Conservation (phyloP, 441 rosid genomes). For the Jatropha multifida region DNA sequence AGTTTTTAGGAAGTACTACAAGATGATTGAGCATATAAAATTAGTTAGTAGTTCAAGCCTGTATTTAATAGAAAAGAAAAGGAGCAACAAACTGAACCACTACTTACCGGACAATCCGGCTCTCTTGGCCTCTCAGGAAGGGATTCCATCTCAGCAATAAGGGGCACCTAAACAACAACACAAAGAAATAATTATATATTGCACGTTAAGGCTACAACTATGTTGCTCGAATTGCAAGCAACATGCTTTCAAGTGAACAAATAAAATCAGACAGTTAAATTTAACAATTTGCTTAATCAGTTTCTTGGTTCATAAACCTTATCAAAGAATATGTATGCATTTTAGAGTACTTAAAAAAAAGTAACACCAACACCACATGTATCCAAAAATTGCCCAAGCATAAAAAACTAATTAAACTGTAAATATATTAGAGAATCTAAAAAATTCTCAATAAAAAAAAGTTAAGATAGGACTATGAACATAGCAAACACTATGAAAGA, state of each 20-base stretch:
- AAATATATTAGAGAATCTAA: too few relatives aligned
- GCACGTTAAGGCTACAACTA: too few relatives aligned
- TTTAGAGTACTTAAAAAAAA: too few relatives aligned
- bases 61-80: constrained; percentile 4
- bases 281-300: not conserved
- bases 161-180: constrained; percentile 56
- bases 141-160: constrained; percentile 44
- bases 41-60: constrained; percentile 20
- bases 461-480: too few relatives aligned
- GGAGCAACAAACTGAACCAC: constrained; percentile 14
- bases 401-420: too few relatives aligned
- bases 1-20: constrained; percentile 87
- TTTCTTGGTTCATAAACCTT: not conserved
- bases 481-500: too few relatives aligned
- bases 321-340: too few relatives aligned
- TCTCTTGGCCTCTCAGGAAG: constrained; percentile 87
- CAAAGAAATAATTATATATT: too few relatives aligned
- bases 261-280: not conserved
- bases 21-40: constrained; percentile 20
- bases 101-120: constrained; percentile 94
- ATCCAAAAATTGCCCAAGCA: too few relatives aligned
- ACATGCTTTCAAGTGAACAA: not conserved
- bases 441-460: too few relatives aligned
- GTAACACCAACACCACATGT: too few relatives aligned
- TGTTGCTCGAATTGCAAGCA: not conserved